Evolutionary conservation across 208 protist species (phyloP).

Genomic region (Trichomonas tenax): DNA sequence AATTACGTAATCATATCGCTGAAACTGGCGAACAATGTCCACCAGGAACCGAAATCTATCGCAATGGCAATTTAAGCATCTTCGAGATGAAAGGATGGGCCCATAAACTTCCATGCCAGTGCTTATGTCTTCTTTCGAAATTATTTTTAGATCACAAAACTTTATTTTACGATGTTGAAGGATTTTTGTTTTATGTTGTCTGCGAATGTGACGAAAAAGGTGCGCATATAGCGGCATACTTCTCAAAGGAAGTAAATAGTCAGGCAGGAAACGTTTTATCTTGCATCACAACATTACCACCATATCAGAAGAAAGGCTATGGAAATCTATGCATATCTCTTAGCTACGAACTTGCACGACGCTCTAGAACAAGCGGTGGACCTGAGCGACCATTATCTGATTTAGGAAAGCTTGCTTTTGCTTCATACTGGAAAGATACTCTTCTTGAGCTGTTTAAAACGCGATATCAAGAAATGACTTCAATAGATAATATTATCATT

Average conservation of each 20-base stretch:
- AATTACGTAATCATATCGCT: constrained; percentile 46
- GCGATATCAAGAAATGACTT: background rate
- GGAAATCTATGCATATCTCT: constrained; percentile 92
- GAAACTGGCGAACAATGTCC: constrained; percentile 48
- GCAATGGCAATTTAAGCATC: constrained; percentile 58
- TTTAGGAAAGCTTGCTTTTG: constrained; percentile 58
- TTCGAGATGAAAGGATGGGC: constrained; percentile 62
- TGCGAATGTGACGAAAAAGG: constrained; percentile 70
- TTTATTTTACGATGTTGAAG: constrained; percentile 93
- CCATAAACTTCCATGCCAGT: constrained; percentile 53
- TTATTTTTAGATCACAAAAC: constrained; percentile 99
- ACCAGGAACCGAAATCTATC: constrained; percentile 66
- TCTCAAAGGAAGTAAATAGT: constrained; percentile 60
- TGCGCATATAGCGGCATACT: constrained; percentile 84
- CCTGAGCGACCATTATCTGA: constrained; percentile 97
- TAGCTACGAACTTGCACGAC: constrained; percentile 85
- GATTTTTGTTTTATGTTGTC: constrained; percentile 95
- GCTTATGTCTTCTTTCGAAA: constrained; percentile 92
- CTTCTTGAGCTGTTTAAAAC: constrained; percentile 55
- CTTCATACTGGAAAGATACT: constrained; percentile 49
- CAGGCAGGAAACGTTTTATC: background rate
- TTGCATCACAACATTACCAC: constrained; percentile 15
- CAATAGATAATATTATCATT: background rate
- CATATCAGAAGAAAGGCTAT: constrained; percentile 56
- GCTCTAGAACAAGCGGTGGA: constrained; percentile 75